Percentiles rank a stretch among this genome's conserved stretches.
Evolutionary conservation across 1,139 yeast genomes (phyloP).

Genomic region (Wickerhamiella infanticola): DNA sequence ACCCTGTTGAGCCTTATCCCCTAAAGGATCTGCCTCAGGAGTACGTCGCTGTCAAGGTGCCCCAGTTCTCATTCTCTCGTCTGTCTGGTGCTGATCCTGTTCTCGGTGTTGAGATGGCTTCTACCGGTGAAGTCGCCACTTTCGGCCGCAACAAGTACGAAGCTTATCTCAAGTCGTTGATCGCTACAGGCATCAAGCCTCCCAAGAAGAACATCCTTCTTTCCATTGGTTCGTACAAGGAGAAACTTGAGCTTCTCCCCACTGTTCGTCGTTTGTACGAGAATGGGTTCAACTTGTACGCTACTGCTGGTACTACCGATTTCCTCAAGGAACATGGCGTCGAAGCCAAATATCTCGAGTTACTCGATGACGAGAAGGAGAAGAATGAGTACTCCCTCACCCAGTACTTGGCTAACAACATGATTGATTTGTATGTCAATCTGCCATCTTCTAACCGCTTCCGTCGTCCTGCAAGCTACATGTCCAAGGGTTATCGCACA

Average conservation of each 20-base stretch:
- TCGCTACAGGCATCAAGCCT: constrained; percentile 87
- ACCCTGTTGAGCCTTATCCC: constrained; percentile 81
- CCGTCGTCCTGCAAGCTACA: constrained; percentile 97
- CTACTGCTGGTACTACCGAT: constrained; percentile 98
- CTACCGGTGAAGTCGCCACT: constrained; percentile 98
- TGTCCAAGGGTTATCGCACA: constrained; percentile 93
- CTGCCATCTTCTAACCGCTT: constrained; percentile 93
- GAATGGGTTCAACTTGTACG: constrained; percentile 81
- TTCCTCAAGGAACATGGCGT: constrained; percentile 88
- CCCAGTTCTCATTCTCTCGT: constrained; percentile 95
- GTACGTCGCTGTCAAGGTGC: constrained; percentile 94
- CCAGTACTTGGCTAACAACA: constrained; percentile 89
- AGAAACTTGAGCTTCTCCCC: constrained; percentile 85
- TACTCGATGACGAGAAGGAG: constrained; percentile 55
- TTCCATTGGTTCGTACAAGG: constrained; percentile 96
- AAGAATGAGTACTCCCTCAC: constrained; percentile 90
- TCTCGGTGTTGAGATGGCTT: constrained; percentile 98
- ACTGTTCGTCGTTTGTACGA: constrained; percentile 67
- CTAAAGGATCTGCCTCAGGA: constrained; percentile 76
- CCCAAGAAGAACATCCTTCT: constrained; percentile 91
- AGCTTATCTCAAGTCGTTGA: constrained; percentile 86
- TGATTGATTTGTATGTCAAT: constrained; percentile 91
- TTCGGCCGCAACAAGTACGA: constrained; percentile 94
- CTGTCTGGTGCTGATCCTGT: constrained; percentile 98
- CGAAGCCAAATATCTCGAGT: constrained; percentile 91